A percentile compares a stretch with the other conserved stretches of the same genome.
Evolutionary conservation across 2,329 filamentous ascomycete species (phyloP).

Genomic region (Fusarium globosum): DNA sequence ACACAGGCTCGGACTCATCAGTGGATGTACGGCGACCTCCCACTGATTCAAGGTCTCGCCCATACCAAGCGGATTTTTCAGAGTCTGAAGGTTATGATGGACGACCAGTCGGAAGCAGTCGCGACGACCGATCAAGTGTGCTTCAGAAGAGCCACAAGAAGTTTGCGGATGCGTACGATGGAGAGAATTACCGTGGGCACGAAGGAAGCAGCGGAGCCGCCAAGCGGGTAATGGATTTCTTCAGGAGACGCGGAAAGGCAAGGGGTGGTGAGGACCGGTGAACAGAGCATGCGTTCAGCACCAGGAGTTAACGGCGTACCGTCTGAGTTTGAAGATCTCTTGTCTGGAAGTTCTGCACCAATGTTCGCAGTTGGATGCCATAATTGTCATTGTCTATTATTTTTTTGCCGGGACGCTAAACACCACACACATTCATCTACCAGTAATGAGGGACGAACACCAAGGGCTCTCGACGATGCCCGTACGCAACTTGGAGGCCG

Average conservation of each 20-base stretch:
- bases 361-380: conserved; percentile 44
- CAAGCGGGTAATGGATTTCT: conserved; percentile 98
- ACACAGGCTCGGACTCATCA: conserved; percentile 66
- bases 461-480: conserved; percentile 39
- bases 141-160: conserved; percentile 88
- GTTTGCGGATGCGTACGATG: conserved; percentile 90
- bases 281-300: conserved; percentile 35
- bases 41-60: conserved; percentile 53
- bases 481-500: conserved; percentile 34
- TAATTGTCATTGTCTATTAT: conserved; percentile 43
- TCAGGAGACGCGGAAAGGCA: conserved; percentile 85
- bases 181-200: conserved; percentile 72
- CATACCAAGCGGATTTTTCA: conserved; percentile 57
- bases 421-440: conserved; percentile 39
- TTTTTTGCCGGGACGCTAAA: conserved; percentile 38
- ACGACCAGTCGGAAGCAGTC: conserved; percentile 52
- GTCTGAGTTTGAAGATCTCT: conserved; percentile 40
- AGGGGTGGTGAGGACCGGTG: conserved; percentile 69
- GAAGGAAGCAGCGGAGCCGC: conserved; percentile 88
- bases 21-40: conserved; percentile 60
- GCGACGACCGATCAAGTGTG: conserved; percentile 64
- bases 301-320: conserved; percentile 41
- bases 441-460: conserved; percentile 45
- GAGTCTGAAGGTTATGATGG: conserved; percentile 58
- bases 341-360: conserved; percentile 37